A percentile compares a stretch with the other conserved stretches of the same genome.
Conservation (phyloP, 2,329 filamentous ascomycete genomes). For the Monosporascus sp. region DNA sequence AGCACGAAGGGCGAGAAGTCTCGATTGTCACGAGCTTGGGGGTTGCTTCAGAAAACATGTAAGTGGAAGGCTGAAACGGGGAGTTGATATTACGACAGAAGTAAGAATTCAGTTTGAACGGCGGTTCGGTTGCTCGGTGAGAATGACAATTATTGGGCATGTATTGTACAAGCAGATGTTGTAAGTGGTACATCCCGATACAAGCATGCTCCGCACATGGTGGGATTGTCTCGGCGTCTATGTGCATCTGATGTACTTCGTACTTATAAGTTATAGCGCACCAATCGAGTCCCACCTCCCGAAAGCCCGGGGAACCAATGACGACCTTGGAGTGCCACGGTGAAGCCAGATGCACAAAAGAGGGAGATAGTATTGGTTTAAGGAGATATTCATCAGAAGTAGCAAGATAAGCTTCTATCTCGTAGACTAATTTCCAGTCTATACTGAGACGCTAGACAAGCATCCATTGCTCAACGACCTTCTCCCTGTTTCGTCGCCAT, state of each 20-base stretch:
- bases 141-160: background rate
- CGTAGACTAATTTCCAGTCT: background rate
- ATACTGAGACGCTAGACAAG: no score
- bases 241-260: no score
- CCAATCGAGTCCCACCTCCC: no score
- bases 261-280: no score
- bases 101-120: background rate
- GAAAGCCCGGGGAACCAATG: no score
- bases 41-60: background rate
- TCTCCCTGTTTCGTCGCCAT: no score
- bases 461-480: no score
- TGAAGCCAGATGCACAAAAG: background rate
- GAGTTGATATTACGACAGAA: background rate
- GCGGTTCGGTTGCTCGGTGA: background rate
- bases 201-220: no score
- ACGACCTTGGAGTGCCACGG: background rate
- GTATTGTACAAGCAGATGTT: background rate
- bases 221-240: no score
- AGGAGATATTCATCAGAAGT: background rate
- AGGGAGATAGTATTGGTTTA: background rate
- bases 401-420: background rate
- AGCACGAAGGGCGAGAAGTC: background rate
- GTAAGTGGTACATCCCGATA: no score
- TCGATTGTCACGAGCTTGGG: background rate
- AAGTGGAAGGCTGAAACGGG: background rate